Percentiles rank a stretch among this genome's conserved stretches.
These are phyloP conservation scores for Ascochyta viciae-villosae DNA, from an alignment of 2,329 filamentous ascomycete species.

Conservation along the genomic window DNA sequence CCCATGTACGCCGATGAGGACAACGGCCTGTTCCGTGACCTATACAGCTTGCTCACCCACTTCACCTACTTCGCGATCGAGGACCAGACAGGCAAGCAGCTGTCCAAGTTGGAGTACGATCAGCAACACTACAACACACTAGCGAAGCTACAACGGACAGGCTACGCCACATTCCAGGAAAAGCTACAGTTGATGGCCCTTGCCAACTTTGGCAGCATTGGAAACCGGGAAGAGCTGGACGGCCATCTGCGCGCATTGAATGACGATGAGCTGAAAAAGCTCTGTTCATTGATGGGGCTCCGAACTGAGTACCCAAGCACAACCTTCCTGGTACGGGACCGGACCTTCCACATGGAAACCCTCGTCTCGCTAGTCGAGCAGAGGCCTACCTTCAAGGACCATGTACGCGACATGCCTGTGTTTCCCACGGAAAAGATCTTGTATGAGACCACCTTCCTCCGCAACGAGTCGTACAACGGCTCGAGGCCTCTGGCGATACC, in stretches of 20 bases:
- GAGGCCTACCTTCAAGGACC: conserved; percentile 82
- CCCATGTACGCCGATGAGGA: conserved; percentile 77
- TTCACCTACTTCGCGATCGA: conserved; percentile 90
- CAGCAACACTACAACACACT: conserved; percentile 79
- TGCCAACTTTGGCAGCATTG: conserved; percentile 89
- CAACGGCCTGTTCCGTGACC: conserved; percentile 79
- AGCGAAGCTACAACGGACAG: conserved; percentile 77
- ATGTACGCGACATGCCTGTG: conserved; percentile 71
- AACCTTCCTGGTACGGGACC: conserved; percentile 67
- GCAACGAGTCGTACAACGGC: conserved; percentile 87
- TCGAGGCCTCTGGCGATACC: conserved; percentile 87
- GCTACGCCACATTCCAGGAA: conserved; percentile 81
- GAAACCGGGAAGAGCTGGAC: conserved; percentile 79
- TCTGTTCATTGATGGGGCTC: conserved; percentile 77
- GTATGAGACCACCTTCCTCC: conserved; percentile 78
- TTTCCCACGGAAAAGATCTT: conserved; percentile 84
- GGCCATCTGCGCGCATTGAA: conserved; percentile 75
- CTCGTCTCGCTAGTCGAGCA: conserved; percentile 78
- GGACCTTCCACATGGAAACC: conserved; percentile 72
- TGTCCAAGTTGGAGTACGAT: conserved; percentile 75
- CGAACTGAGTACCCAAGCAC: conserved; percentile 82
- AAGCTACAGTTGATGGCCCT: conserved; percentile 91
- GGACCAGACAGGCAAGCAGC: conserved; percentile 83
- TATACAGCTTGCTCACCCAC: conserved; percentile 80
- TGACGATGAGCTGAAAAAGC: conserved; percentile 74